Base-by-base conservation (phyloP, 1,284 basidiomycete genomes). In the Farysia itapuensis region DNA sequence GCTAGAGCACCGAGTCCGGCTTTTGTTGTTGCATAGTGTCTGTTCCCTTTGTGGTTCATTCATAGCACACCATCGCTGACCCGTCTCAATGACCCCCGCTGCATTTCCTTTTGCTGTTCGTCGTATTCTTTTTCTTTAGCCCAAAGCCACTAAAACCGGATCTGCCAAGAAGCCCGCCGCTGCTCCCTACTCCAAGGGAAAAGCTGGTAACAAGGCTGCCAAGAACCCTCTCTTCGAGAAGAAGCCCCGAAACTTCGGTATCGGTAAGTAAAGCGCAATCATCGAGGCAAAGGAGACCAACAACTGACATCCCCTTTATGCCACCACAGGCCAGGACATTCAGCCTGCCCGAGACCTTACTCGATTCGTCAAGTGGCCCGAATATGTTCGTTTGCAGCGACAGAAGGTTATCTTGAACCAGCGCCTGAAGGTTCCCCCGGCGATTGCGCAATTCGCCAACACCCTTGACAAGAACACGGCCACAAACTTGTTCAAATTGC, bases 391-490 rank as follows among this genome's bases (percentile, higher is more conserved):
- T 78, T 88, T 97, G 56, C 94, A 98, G 80, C 87, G 94, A 79
- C 93, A 97, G 81, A 95, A 94, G 83, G 91, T 97, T 77, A 95
- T 98, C 81, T 88, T 98, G 65, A 83, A 90, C 85, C 92, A 97
- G 82, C 91, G 94, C 77, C 84, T 98, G 74, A 98, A 98, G 86
- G 92, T 96, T 26, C 94, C 94, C 73, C 94, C 94, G 43, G 90
- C 94, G 72, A 95, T 98, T 74, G 90, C 91, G 43, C 94, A 98
- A 81, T 97, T 98, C 84, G 85, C 87, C 46, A 89, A 97, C 83
- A 94, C 92, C 35, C 84, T 98, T 73, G 94, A 98, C 86, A 97
- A 96, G 86, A 98, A 97, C 85, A 97, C 93, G 45, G 94, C 94
- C 35, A 94, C 90, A 46, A 91, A 96, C 80, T 81, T 97, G 59